Conservation (phyloP, 371 early-diverging fungal genomes). For the Mucor ambiguus region DNA sequence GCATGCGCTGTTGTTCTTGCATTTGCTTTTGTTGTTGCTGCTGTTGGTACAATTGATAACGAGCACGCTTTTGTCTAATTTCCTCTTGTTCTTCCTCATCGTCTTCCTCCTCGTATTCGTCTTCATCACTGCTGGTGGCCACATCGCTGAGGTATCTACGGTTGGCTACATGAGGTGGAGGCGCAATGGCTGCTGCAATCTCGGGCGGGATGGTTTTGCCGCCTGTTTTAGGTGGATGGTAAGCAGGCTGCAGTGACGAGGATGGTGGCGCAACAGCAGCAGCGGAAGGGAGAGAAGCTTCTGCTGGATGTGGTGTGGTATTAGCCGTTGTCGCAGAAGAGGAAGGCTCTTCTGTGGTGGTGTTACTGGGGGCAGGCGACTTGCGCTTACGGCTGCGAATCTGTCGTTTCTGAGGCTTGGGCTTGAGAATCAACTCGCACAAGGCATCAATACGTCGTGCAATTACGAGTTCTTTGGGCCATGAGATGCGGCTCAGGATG, state of each 20-base stretch:
- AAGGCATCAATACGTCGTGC: conserved; percentile 56
- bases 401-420: conserved; percentile 34
- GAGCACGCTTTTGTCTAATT: conserved; percentile 8
- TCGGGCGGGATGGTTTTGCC: conserved; percentile 9
- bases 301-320: not conserved
- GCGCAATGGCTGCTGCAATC: conserved; percentile 5
- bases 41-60: conserved; percentile 13
- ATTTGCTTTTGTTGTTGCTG: not conserved
- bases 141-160: conserved; percentile 21
- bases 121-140: conserved; percentile 23
- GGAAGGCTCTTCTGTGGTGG: not conserved
- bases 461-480: conserved; percentile 60
- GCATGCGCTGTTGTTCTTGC: not conserved
- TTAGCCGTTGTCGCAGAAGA: not conserved
- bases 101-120: conserved; percentile 14
- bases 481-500: conserved; percentile 43
- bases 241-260: not conserved
- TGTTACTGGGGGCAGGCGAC: not conserved
- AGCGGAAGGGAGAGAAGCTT: not conserved
- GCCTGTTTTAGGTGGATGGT: not conserved
- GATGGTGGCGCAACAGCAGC: too few relatives aligned
- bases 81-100: conserved; percentile 16
- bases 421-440: conserved; percentile 53
- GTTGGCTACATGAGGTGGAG: conserved; percentile 9
- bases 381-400: conserved; percentile 20